phyloP scores from a whole-genome alignment of 805 yeast genomes.

The Metschnikowia cubensis region DNA sequence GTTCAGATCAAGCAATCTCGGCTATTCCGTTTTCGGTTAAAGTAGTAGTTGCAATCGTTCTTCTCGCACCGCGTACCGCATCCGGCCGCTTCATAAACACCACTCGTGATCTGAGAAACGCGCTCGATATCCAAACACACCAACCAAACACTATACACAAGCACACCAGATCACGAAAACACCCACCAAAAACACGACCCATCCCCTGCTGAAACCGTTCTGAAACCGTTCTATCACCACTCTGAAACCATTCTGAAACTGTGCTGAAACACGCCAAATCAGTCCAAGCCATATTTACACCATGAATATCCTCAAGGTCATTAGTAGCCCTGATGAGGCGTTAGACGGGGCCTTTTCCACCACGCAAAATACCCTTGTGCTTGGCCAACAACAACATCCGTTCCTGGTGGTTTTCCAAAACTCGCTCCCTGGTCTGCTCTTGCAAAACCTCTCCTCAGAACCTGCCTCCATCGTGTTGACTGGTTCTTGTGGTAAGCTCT shows the following conservation, averaged over 20 bases:
- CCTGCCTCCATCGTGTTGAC: constrained; percentile 8
- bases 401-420: constrained; percentile 8
- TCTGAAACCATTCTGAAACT: too few relatives aligned
- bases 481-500: constrained; percentile 26
- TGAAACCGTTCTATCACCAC: neutral
- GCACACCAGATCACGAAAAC: neutral
- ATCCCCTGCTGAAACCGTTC: neutral
- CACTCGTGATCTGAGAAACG: neutral
- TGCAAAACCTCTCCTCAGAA: neutral
- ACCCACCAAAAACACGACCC: too few relatives aligned
- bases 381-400: constrained; percentile 6
- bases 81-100: neutral
- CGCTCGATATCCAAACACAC: neutral
- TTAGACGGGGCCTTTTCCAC: neutral
- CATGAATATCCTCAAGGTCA: constrained; percentile 1
- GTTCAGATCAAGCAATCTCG: too few relatives aligned
- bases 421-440: constrained; percentile 11
- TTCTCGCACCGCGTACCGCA: neutral
- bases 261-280: neutral
- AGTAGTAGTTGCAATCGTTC: neutral
- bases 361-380: neutral
- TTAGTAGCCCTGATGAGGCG: neutral
- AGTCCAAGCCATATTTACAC: neutral
- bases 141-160: neutral
- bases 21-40: neutral